Percentiles rank a stretch among this genome's conserved stretches.
phyloP scores from a whole-genome alignment of 2,329 filamentous ascomycete genomes.

The Pseudogymnoascus sp. region DNA sequence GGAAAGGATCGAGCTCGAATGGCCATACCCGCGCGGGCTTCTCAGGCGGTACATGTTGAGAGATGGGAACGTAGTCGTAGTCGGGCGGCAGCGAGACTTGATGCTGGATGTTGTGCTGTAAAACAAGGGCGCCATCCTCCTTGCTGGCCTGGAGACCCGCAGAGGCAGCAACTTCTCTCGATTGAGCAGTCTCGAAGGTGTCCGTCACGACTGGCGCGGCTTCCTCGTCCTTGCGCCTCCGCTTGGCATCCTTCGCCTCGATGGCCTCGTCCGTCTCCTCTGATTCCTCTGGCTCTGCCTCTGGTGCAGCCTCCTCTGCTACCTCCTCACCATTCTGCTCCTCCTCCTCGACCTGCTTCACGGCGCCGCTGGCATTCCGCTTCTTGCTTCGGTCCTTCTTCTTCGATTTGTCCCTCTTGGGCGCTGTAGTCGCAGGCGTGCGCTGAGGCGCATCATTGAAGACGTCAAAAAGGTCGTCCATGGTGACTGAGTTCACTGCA shows the following conservation, averaged over 20 bases:
- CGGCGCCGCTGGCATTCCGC: constrained; percentile 71
- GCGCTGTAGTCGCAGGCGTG: constrained; percentile 26
- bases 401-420: constrained; percentile 35
- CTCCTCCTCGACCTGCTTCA: constrained; percentile 48
- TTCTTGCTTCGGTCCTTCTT: constrained; percentile 66
- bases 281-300: constrained; percentile 21
- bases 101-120: constrained; percentile 97
- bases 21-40: constrained; percentile 76
- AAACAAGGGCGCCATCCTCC: constrained; percentile 52
- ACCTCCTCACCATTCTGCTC: constrained; percentile 56
- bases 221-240: constrained; percentile 57
- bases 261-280: constrained; percentile 34
- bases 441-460: constrained; percentile 61
- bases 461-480: constrained; percentile 77
- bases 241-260: constrained; percentile 43
- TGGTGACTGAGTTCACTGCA: constrained; percentile 27
- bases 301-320: constrained; percentile 20
- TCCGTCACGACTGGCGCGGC: constrained; percentile 79
- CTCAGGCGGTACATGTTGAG: constrained; percentile 82
- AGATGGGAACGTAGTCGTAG: constrained; percentile 91
- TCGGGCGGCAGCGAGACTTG: constrained; percentile 92
- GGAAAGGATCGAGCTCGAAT: constrained; percentile 95
- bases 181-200: constrained; percentile 89
- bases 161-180: constrained; percentile 70
- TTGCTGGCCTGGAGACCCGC: constrained; percentile 25